Conservation (phyloP, 179 eudicot species). For the Camellia oleifera region DNA sequence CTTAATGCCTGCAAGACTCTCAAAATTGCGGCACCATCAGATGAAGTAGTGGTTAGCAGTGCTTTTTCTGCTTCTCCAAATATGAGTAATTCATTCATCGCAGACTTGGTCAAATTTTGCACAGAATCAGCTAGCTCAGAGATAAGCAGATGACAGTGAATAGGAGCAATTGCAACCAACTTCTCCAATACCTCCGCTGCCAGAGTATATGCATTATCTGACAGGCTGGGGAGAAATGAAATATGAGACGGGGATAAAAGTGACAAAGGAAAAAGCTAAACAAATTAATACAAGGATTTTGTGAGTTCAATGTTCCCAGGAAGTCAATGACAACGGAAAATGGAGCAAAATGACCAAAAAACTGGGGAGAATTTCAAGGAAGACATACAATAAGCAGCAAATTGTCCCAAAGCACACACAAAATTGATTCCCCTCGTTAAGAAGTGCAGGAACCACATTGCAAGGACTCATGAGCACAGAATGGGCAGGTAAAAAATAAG, state of each 20-base stretch:
- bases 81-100: slow-evolving; percentile 65
- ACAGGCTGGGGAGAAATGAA: slow-evolving; percentile 47
- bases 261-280: background rate
- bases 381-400: background rate
- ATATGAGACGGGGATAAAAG: slow-evolving; percentile 14
- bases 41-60: slow-evolving; percentile 68
- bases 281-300: slow-evolving; percentile 5
- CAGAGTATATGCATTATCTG: slow-evolving; percentile 87
- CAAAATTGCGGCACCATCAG: slow-evolving; percentile 86
- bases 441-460: background rate
- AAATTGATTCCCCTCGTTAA: too few species aligned
- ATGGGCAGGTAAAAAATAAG: background rate
- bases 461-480: background rate
- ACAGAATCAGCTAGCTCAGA: slow-evolving; percentile 79
- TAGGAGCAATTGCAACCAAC: slow-evolving; percentile 68
- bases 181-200: slow-evolving; percentile 91
- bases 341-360: slow-evolving; percentile 18
- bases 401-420: background rate
- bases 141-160: slow-evolving; percentile 75
- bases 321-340: background rate
- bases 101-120: slow-evolving; percentile 69
- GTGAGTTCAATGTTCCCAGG: background rate
- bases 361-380: background rate
- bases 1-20: slow-evolving; percentile 91
- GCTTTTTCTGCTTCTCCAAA: slow-evolving; percentile 82